Conservation (phyloP, 805 yeast species). For the Monosporozyma siamensis region DNA sequence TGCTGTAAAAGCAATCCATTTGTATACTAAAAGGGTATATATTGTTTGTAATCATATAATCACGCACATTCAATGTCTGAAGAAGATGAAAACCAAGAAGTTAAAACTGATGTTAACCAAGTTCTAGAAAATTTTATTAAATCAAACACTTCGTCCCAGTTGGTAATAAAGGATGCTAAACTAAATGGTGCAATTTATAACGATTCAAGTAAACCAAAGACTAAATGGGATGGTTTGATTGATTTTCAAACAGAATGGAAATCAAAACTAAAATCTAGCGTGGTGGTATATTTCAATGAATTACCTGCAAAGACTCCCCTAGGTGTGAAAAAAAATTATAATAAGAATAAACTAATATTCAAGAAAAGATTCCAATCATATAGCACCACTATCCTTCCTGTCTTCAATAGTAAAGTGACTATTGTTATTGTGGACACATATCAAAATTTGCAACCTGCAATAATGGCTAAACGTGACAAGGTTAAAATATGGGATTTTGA, state of each 20-base stretch:
- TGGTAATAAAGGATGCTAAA: background rate
- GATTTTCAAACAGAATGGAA: conserved; percentile 59
- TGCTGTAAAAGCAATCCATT: too few relatives aligned
- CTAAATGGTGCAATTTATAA: conserved; percentile 3
- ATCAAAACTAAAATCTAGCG: conserved; percentile 40
- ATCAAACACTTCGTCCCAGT: background rate
- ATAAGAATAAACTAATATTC: conserved; percentile 2
- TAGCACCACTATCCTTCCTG: conserved; percentile 49
- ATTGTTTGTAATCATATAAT: too few relatives aligned
- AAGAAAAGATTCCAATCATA: conserved; percentile 28
- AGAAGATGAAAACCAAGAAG: too few relatives aligned
- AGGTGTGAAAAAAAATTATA: conserved; percentile 1
- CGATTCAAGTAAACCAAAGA: conserved; percentile 4
- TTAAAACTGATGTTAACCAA: background rate
- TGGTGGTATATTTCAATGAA: conserved; percentile 53
- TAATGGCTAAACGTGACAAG: background rate
- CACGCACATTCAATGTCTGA: too few relatives aligned
- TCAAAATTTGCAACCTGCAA: background rate
- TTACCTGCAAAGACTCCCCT: conserved; percentile 6
- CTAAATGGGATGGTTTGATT: conserved; percentile 28
- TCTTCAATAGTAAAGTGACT: conserved; percentile 52
- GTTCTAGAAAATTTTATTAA: conserved; percentile 1
- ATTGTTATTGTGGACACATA: conserved; percentile 50
- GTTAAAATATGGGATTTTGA: conserved; percentile 76
- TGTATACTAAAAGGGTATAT: background rate